Conservation (phyloP, 2,329 filamentous ascomycete species). For the Fusarium chaquense region DNA sequence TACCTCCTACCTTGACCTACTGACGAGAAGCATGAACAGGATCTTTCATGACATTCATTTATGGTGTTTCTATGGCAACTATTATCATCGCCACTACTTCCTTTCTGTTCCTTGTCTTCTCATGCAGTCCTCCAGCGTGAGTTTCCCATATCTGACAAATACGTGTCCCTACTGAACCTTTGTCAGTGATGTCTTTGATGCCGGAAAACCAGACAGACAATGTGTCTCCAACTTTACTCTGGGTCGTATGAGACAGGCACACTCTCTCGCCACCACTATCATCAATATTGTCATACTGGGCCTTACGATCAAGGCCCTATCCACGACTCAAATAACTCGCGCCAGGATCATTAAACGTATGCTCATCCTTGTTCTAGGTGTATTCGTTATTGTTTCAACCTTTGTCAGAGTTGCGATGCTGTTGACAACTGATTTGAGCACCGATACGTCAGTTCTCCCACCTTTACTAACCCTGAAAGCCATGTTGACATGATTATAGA, state of each 20-base stretch:
- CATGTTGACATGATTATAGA: constrained; percentile 38
- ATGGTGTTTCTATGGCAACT: constrained; percentile 24
- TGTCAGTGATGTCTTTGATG: constrained; percentile 40
- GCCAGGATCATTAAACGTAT: constrained; percentile 51
- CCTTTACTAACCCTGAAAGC: too few relatives aligned
- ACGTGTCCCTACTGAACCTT: neutral
- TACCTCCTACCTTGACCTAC: neutral
- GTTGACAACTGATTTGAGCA: constrained; percentile 46
- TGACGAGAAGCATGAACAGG: constrained; percentile 2
- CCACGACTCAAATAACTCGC: constrained; percentile 53
- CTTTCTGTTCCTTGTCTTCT: constrained; percentile 42
- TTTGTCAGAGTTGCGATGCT: constrained; percentile 56
- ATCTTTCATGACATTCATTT: constrained; percentile 33
- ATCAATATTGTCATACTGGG: constrained; percentile 53
- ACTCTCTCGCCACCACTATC: constrained; percentile 50
- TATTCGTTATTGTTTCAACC: constrained; percentile 54
- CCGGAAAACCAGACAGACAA: constrained; percentile 22
- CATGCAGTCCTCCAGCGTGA: constrained; percentile 40
- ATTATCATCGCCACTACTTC: constrained; percentile 23
- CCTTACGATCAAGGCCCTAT: constrained; percentile 55
- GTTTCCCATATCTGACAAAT: neutral
- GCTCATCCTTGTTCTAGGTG: constrained; percentile 54
- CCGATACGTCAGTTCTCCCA: constrained; percentile 50
- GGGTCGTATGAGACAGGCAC: constrained; percentile 51
- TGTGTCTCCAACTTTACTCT: constrained; percentile 36